Percentiles rank a stretch among this genome's conserved stretches.
Conservation (phyloP, 2,329 filamentous ascomycete genomes). For the Diaporthe vexans region DNA sequence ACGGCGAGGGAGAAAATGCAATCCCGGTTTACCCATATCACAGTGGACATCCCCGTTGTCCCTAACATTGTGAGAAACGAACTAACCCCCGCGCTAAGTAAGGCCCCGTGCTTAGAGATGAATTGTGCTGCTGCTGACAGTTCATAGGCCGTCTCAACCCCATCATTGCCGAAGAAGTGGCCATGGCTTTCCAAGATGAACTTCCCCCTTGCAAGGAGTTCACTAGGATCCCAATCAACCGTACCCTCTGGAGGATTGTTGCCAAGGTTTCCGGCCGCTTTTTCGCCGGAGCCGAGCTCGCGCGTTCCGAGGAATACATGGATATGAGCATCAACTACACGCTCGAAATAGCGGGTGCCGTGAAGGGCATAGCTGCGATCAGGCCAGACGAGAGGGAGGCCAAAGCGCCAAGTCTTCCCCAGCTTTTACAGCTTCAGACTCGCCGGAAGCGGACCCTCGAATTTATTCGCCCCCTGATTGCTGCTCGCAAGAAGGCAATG, state of each 20-base stretch:
- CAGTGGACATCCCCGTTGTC: constrained; percentile 27
- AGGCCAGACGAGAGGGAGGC: constrained; percentile 53
- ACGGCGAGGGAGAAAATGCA: constrained; percentile 35
- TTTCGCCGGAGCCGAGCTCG: constrained; percentile 63
- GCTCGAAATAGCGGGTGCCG: constrained; percentile 56
- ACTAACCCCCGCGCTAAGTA: constrained; percentile 39
- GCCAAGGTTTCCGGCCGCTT: constrained; percentile 62
- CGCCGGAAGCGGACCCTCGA: constrained; percentile 51
- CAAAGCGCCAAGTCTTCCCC: constrained; percentile 42
- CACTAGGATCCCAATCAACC: constrained; percentile 56
- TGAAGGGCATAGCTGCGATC: constrained; percentile 48
- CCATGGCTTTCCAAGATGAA: constrained; percentile 50
- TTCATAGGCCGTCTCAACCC: constrained; percentile 53
- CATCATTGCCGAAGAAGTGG: constrained; percentile 55
- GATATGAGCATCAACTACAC: constrained; percentile 63
- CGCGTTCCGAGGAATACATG: constrained; percentile 59
- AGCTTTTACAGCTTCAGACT: constrained; percentile 45
- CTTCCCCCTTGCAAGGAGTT: constrained; percentile 56
- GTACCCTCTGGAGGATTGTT: constrained; percentile 60
- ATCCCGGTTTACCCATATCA: constrained; percentile 25
- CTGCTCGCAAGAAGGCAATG: constrained; percentile 47
- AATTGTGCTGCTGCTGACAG: background rate
- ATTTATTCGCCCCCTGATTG: constrained; percentile 55
- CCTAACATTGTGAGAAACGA: constrained; percentile 36
- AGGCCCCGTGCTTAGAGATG: background rate